A percentile compares a stretch with the other conserved stretches of the same genome.
Evolutionary conservation across 2,329 filamentous ascomycete species (phyloP).

Genomic region (Xylaria sp.): DNA sequence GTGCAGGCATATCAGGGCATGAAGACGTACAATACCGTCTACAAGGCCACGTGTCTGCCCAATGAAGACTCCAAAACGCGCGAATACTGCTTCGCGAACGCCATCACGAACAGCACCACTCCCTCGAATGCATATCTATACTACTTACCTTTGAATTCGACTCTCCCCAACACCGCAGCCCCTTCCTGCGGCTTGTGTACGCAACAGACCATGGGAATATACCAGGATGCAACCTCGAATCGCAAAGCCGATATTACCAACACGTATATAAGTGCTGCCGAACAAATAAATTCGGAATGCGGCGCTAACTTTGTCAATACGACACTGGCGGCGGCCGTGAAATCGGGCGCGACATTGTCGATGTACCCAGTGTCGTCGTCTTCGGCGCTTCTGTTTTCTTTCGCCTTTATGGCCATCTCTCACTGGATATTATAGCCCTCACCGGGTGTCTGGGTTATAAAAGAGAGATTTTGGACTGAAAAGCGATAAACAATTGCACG

Average conservation of each 20-base stretch:
- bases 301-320: constrained; percentile 68
- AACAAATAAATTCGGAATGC: constrained; percentile 75
- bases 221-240: constrained; percentile 74
- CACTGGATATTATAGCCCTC: constrained; percentile 43
- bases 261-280: constrained; percentile 78
- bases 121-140: constrained; percentile 83
- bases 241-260: constrained; percentile 72
- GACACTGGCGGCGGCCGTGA: constrained; percentile 56
- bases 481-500: constrained; percentile 9
- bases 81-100: constrained; percentile 85
- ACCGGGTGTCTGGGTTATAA: neutral
- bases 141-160: constrained; percentile 81
- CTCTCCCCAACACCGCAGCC: constrained; percentile 72
- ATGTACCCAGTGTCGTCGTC: constrained; percentile 37
- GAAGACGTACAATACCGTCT: constrained; percentile 79
- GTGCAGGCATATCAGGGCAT: constrained; percentile 80
- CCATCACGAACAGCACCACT: constrained; percentile 78
- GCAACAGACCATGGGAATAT: constrained; percentile 83
- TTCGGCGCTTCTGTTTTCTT: constrained; percentile 41
- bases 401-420: constrained; percentile 42
- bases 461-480: constrained; percentile 6
- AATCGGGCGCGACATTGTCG: constrained; percentile 39
- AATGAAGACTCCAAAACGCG: constrained; percentile 69
- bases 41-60: constrained; percentile 82
- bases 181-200: constrained; percentile 83